Conservation (phyloP, 2,329 filamentous ascomycete genomes). For the Chrysosphaeria jannelii region DNA sequence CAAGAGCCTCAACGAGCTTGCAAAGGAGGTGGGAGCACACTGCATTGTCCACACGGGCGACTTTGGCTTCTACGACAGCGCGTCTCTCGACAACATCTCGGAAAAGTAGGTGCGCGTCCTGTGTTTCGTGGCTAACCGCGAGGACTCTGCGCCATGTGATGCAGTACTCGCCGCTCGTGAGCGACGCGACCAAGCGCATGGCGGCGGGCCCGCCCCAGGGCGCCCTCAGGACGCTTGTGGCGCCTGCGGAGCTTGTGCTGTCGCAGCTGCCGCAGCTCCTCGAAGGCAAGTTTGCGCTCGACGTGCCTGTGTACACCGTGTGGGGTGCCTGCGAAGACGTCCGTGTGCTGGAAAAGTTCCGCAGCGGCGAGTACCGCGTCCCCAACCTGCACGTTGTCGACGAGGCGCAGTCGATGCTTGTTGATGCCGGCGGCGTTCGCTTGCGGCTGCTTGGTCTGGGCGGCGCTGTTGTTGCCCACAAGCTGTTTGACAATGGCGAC, state of each 20-base stretch:
- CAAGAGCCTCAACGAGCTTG: conserved; percentile 82
- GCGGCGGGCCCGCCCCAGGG: conserved; percentile 29
- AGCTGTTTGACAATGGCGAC: conserved; percentile 95
- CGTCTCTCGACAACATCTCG: conserved; percentile 82
- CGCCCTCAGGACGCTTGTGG: conserved; percentile 64
- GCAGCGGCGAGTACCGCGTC: conserved; percentile 93
- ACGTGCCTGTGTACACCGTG: conserved; percentile 92
- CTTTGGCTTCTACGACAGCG: conserved; percentile 96
- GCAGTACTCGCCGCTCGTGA: conserved; percentile 85
- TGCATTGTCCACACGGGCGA: conserved; percentile 98
- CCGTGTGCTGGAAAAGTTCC: conserved; percentile 84
- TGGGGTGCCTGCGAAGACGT: conserved; percentile 99
- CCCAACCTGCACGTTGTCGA: conserved; percentile 95
- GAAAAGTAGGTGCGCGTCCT: conserved; percentile 46
- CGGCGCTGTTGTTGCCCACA: conserved; percentile 97
- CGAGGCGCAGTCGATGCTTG: conserved; percentile 79
- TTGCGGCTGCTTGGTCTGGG: conserved; percentile 77
- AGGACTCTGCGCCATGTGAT: conserved; percentile 95
- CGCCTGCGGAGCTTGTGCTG: conserved; percentile 54
- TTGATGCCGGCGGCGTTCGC: conserved; percentile 89
- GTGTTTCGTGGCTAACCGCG: conserved; percentile 2
- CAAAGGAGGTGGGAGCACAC: conserved; percentile 77
- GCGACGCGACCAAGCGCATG: conserved; percentile 41
- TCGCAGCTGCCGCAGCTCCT: conserved; percentile 80
- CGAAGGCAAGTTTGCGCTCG: conserved; percentile 63